Evolutionary conservation across 2,329 filamentous ascomycete genomes (phyloP), one percentile per base, ranked within the genome.

Genomic region (Ceratocystis alfenasii): DNA sequence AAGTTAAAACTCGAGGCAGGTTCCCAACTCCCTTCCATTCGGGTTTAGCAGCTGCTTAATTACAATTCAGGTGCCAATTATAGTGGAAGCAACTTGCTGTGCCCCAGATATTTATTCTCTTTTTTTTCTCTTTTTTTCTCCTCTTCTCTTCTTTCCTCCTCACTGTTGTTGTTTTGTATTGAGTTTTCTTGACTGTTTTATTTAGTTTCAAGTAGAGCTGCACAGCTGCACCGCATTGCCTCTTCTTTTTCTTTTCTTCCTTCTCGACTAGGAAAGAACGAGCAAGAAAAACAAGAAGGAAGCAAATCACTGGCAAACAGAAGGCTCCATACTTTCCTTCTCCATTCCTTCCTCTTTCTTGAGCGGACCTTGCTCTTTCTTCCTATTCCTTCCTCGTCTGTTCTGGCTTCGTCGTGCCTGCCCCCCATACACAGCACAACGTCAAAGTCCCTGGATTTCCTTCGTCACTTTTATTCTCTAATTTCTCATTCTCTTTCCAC

Each of bases 281-380:
- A 59, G 17, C 53, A 8, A n/a, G 10, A 30, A 36, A 17, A 33
- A 57, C 53, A 33, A 59, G 22, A 12, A 57, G 30, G 25, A 12
- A 59, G 17, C n/a, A 59, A 59, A 17, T 59, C 36, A 41, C 36
- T 41, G 10, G 33, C 53, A 4, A 46, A 45, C 60, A 15, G 8
- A 22, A 44, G 36, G 36, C 41, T 46, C 60, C 60, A 62, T 46
- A 33, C 60, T 62, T 46, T 62, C 36, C 41, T 62, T 46, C 59
- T 62, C 33, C 41, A 41, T 62, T 46, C 41, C 59, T 62, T 46
- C 41, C 59, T 62, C 59, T 62, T 46, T 62, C 59, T 45, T 62
- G 28, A 25, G 8, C 25, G 22, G 36, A 41, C 36, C 36, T 41
- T 41, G 36, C 36, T 41, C 36, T 41, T 12, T 41, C 36, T 25